phyloP scores from a whole-genome alignment of 306 rosid species.

The Leucaena leucocephala region DNA sequence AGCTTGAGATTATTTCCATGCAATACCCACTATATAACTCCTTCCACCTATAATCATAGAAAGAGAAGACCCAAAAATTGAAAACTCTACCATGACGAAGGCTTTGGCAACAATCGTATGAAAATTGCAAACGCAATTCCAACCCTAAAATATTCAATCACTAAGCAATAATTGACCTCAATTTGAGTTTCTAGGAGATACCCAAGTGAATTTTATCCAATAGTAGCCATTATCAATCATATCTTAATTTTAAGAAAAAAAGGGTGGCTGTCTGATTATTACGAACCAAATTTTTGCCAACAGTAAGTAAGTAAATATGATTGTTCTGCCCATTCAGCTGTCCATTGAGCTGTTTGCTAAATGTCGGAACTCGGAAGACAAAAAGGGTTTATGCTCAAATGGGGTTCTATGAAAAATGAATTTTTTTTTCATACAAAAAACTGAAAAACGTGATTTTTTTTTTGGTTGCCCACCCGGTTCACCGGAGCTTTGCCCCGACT shows the following conservation, averaged over 20 bases:
- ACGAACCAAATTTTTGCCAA: no score
- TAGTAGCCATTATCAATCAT: neutral
- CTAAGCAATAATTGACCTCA: constrained; percentile 4
- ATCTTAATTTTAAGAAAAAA: no score
- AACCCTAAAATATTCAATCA: neutral
- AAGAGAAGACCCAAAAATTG: neutral
- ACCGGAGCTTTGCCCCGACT: no score
- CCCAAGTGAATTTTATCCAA: neutral
- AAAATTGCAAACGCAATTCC: constrained; percentile 1
- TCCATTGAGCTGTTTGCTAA: no score
- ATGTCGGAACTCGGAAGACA: no score
- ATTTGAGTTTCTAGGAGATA: constrained; percentile 28
- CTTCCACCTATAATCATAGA: neutral
- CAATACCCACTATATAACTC: constrained; percentile 16
- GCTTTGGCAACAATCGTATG: neutral
- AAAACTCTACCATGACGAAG: neutral
- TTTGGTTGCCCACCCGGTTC: no score
- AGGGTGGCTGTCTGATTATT: no score
- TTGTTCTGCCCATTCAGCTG: neutral
- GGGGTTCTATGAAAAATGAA: no score
- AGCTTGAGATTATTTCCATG: constrained; percentile 2
- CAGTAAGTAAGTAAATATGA: neutral
- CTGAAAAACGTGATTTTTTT: no score
- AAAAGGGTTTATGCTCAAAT: constrained; percentile 33
- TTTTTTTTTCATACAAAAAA: no score